Conservation (phyloP, 1,284 basidiomycete species). For the Moesziomyces globuligerus region DNA sequence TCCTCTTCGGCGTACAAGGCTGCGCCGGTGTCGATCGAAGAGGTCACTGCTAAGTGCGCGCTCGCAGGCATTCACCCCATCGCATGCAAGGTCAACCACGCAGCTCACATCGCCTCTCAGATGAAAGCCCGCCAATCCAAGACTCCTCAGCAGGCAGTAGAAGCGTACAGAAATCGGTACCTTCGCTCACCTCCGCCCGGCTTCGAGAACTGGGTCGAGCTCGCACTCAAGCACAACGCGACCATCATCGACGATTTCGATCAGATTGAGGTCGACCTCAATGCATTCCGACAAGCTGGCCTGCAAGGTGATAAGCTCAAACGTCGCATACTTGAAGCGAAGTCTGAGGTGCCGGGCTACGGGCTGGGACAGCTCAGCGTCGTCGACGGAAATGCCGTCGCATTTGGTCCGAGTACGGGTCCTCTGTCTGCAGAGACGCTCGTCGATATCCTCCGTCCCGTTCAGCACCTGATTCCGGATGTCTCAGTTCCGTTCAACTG, state of each 20-base stretch:
- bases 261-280: slow-evolving; percentile 29
- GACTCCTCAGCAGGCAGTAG: slow-evolving; percentile 16
- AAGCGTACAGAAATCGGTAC: slow-evolving; percentile 23
- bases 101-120: slow-evolving; percentile 19
- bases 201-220: slow-evolving; percentile 22
- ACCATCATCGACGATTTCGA: slow-evolving; percentile 39
- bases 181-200: slow-evolving; percentile 17
- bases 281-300: slow-evolving; percentile 14
- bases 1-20: slow-evolving; percentile 6
- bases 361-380: slow-evolving; percentile 21
- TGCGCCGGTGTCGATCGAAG: slow-evolving; percentile 2
- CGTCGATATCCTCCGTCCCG: slow-evolving; percentile 17
- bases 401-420: slow-evolving; percentile 18
- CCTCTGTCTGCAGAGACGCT: slow-evolving; percentile 21
- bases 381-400: slow-evolving; percentile 12
- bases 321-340: slow-evolving; percentile 28
- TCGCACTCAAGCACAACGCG: slow-evolving; percentile 24
- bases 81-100: slow-evolving; percentile 28
- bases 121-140: slow-evolving; percentile 23
- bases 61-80: slow-evolving; percentile 12
- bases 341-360: slow-evolving; percentile 3
- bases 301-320: slow-evolving; percentile 24
- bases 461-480: slow-evolving; percentile 27
- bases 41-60: slow-evolving; percentile 13
- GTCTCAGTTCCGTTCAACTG: slow-evolving; percentile 33